Percentiles rank a stretch among this genome's conserved stretches.
phyloP scores from a whole-genome alignment of 345 rosid genomes.

The Citrus reticulata region DNA sequence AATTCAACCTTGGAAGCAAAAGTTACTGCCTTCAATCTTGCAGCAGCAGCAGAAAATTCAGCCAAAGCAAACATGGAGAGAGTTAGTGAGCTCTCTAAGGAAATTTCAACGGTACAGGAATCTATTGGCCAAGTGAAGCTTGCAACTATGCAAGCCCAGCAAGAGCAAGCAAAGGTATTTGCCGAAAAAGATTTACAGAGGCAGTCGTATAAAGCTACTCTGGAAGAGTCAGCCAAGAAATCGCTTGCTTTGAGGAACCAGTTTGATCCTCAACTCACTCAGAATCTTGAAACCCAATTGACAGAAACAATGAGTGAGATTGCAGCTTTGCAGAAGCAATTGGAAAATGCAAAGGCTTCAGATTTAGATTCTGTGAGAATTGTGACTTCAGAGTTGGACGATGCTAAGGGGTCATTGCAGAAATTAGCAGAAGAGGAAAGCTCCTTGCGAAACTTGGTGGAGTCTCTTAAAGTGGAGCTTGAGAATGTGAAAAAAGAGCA shows the following conservation, averaged over 20 bases:
- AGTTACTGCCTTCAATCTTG: constrained; percentile 52
- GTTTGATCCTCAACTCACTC: constrained; percentile 65
- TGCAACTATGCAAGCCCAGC: constrained; percentile 58
- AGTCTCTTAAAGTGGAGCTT: constrained; percentile 65
- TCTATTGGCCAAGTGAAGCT: constrained; percentile 80
- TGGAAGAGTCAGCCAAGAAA: constrained; percentile 66
- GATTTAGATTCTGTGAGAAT: constrained; percentile 68
- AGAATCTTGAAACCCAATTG: constrained; percentile 61
- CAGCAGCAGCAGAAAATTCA: constrained; percentile 59
- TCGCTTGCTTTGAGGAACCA: constrained; percentile 51
- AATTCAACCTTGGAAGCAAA: constrained; percentile 53
- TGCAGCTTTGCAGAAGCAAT: constrained; percentile 52
- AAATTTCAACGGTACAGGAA: constrained; percentile 69
- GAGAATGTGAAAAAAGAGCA: constrained; percentile 75
- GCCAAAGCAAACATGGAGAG: constrained; percentile 62
- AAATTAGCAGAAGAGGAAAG: constrained; percentile 76
- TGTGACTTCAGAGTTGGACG: constrained; percentile 72
- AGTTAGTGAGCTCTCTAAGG: constrained; percentile 65
- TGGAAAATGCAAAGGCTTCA: constrained; percentile 70
- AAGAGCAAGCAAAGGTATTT: constrained; percentile 68
- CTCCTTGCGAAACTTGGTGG: constrained; percentile 54
- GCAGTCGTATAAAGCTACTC: constrained; percentile 54
- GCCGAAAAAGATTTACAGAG: constrained; percentile 62
- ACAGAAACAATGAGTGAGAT: constrained; percentile 60
- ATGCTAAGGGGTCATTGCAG: constrained; percentile 74